These are phyloP conservation scores for Saturnispora halmiae DNA, from an alignment of 805 yeast genomes.

Conservation along the genomic window DNA sequence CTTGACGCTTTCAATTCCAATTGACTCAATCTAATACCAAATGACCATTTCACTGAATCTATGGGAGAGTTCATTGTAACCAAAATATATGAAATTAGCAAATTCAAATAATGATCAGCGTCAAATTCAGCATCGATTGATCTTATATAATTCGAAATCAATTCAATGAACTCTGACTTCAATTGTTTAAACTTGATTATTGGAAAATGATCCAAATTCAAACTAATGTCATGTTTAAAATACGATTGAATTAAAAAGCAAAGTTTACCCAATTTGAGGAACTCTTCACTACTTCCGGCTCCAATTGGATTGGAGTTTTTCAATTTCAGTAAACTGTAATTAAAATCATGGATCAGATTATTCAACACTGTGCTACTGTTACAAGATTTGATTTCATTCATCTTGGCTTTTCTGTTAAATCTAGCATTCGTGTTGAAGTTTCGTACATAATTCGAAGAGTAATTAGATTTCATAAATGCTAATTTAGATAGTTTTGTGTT, in stretches of 20 bases:
- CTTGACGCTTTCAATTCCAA: conserved; percentile 11
- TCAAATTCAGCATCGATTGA: conserved; percentile 23
- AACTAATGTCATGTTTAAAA: conserved; percentile 17
- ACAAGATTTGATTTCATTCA: conserved; percentile 5
- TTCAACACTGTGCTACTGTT: conserved; percentile 16
- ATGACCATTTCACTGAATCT: conserved; percentile 20
- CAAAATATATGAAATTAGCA: conserved; percentile 21
- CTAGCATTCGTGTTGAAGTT: conserved; percentile 15
- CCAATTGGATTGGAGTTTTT: too few relatives aligned
- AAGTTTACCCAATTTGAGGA: conserved; percentile 21
- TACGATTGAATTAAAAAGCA: conserved; percentile 20
- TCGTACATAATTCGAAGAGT: conserved; percentile 17
- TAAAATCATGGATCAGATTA: conserved; percentile 24
- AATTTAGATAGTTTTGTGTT: conserved; percentile 23
- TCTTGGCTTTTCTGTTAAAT: conserved; percentile 13
- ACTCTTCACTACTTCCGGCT: too few relatives aligned
- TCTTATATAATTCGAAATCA: conserved; percentile 17
- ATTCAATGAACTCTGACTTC: conserved; percentile 15
- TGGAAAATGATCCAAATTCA: conserved; percentile 11
- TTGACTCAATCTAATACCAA: conserved; percentile 17
- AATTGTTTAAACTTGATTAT: conserved; percentile 16
- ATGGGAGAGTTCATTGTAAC: conserved; percentile 15
- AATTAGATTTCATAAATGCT: conserved; percentile 25
- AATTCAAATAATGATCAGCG: conserved; percentile 21
- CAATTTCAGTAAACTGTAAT: conserved; percentile 16